Conservation (phyloP, 306 rosid genomes). For the Fragaria ananassa region DNA sequence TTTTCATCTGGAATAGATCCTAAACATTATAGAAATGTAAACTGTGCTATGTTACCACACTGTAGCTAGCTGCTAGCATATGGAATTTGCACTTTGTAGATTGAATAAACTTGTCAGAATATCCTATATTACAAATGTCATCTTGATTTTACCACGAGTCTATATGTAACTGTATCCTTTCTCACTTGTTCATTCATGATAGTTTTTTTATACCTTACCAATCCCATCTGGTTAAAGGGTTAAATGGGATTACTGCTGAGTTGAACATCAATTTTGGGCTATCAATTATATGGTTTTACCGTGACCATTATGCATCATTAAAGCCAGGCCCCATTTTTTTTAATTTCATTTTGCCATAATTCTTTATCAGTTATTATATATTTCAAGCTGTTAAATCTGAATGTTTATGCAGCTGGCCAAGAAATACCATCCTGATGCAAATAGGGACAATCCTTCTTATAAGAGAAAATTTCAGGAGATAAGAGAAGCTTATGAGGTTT, state of each 20-base stretch:
- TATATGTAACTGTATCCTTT: not conserved
- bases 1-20: not conserved
- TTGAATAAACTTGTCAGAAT: not conserved
- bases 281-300: not conserved
- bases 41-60: not conserved
- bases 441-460: constrained; percentile 73
- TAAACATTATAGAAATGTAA: not conserved
- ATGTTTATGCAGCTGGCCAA: constrained; percentile 71
- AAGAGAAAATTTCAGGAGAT: constrained; percentile 89
- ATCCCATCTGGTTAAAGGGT: not conserved
- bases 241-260: not conserved
- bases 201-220: not conserved
- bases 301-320: not conserved
- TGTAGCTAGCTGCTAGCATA: not conserved
- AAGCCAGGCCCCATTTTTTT: not conserved
- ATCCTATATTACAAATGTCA: not conserved
- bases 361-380: not conserved
- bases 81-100: not conserved
- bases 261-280: not conserved
- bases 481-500: constrained; percentile 95
- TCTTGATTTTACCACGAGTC: not conserved
- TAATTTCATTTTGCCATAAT: not conserved
- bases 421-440: constrained; percentile 93
- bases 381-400: constrained; percentile 9
- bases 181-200: not conserved